Percentiles rank a stretch among this genome's conserved stretches.
Conservation (phyloP, 2,329 filamentous ascomycete species). For the Talaromyces islandicus region DNA sequence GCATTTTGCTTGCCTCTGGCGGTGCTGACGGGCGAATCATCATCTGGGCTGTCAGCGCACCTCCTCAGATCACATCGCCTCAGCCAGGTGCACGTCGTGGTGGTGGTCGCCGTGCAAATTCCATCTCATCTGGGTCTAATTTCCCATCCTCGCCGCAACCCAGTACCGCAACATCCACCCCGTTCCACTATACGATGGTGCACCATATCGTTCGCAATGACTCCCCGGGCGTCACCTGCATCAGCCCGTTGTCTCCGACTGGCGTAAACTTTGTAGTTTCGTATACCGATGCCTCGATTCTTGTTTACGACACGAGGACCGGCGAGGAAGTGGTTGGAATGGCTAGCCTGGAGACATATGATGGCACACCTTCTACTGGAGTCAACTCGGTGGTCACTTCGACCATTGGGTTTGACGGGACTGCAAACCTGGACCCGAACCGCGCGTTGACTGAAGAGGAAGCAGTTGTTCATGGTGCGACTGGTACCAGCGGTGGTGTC, state of each 20-base stretch:
- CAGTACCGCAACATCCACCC: conserved; percentile 74
- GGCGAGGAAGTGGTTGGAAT: conserved; percentile 89
- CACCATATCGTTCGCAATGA: conserved; percentile 74
- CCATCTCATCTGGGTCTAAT: conserved; percentile 87
- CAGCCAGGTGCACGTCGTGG: conserved; percentile 66
- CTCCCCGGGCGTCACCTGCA: conserved; percentile 75
- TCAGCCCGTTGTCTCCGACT: conserved; percentile 74
- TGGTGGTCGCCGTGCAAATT: conserved; percentile 79
- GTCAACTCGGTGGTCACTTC: conserved; percentile 91
- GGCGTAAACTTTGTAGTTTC: conserved; percentile 91
- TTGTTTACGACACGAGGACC: conserved; percentile 87
- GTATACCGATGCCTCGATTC: conserved; percentile 81
- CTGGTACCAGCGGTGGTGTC: conserved; percentile 72
- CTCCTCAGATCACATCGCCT: conserved; percentile 77
- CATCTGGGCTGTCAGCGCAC: conserved; percentile 89
- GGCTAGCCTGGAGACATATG: conserved; percentile 90
- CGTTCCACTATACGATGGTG: conserved; percentile 81
- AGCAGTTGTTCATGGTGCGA: conserved; percentile 66
- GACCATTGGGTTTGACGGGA: conserved; percentile 69
- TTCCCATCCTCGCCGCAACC: conserved; percentile 89
- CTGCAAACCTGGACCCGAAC: conserved; percentile 55
- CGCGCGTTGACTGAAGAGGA: conserved; percentile 64
- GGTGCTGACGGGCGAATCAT: conserved; percentile 87
- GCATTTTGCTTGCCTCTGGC: conserved; percentile 84
- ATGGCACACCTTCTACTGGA: conserved; percentile 73